phyloP scores from a whole-genome alignment of 148 eudicot species.

The Chenopodium berlandieri region DNA sequence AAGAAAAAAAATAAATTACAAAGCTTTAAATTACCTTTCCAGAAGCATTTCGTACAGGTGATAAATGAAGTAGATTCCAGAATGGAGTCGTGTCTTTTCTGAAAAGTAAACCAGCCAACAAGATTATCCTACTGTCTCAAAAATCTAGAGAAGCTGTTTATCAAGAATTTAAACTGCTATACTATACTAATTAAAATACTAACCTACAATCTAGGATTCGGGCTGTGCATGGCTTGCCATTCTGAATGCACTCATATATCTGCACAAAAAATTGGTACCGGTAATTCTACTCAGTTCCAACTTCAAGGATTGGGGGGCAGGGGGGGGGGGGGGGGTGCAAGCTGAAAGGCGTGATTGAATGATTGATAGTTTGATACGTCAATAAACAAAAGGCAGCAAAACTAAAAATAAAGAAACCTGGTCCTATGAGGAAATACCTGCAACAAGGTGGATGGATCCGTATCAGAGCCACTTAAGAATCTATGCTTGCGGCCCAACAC shows the following conservation, averaged over 20 bases:
- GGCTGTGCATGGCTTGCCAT: conserved; percentile 54
- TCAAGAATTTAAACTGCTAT: neutral
- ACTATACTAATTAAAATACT: conserved; percentile 9
- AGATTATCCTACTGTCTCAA: neutral
- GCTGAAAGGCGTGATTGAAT: neutral
- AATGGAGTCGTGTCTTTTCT: conserved; percentile 75
- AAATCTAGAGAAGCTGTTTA: conserved; percentile 1
- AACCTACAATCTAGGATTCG: conserved; percentile 80
- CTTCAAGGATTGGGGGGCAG: neutral
- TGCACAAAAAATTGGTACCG: conserved; percentile 25
- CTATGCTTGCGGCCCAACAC: conserved; percentile 69
- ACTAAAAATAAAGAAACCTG: neutral
- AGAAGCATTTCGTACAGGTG: conserved; percentile 85
- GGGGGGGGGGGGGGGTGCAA: too few relatives aligned
- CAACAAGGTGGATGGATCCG: conserved; percentile 47
- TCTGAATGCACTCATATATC: conserved; percentile 58
- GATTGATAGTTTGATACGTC: neutral
- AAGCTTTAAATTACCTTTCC: conserved; percentile 58
- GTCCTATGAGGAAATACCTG: conserved; percentile 43
- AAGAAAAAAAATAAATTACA: neutral
- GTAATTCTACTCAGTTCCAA: neutral
- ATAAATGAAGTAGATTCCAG: conserved; percentile 82
- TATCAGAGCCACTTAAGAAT: conserved; percentile 60
- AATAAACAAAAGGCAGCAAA: neutral
- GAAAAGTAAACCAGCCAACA: conserved; percentile 20